Conservation (phyloP, 345 rosid species). For the Linum trigynum region DNA sequence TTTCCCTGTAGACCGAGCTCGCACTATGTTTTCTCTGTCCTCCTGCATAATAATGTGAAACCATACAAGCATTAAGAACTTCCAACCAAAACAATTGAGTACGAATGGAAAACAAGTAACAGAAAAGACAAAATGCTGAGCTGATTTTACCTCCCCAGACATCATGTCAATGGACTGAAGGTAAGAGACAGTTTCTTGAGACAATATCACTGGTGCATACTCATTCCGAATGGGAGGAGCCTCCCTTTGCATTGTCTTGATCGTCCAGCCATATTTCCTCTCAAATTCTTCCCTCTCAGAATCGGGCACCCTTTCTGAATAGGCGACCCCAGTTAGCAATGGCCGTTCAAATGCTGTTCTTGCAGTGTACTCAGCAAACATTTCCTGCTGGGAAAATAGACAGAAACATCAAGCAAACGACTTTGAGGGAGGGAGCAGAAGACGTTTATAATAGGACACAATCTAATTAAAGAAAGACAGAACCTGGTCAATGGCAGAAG, state of each 20-base stretch:
- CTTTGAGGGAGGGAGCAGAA: no score
- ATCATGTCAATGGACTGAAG: conserved; percentile 95
- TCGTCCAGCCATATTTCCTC: conserved; percentile 71
- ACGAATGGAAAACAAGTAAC: background rate
- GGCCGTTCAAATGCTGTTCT: conserved; percentile 97
- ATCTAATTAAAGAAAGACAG: background rate
- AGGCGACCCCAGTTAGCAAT: conserved; percentile 85
- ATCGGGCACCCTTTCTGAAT: conserved; percentile 63
- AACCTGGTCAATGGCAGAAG: conserved; percentile 98
- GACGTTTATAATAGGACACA: no score
- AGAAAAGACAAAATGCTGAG: background rate
- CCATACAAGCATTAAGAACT: conserved; percentile 9
- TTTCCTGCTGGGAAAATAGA: conserved; percentile 40
- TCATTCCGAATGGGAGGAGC: conserved; percentile 81
- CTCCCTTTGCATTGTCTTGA: conserved; percentile 82
- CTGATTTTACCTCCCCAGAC: conserved; percentile 80
- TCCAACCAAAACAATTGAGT: conserved; percentile 1
- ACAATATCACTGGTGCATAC: conserved; percentile 91
- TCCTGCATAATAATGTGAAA: conserved; percentile 39
- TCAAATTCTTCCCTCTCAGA: conserved; percentile 76
- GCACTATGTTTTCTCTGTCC: conserved; percentile 83
- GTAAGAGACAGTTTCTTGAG: conserved; percentile 90
- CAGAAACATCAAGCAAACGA: no score
- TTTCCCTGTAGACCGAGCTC: conserved; percentile 87
- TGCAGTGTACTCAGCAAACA: conserved; percentile 93